Percentiles rank a stretch among this genome's conserved stretches.
phyloP scores from a whole-genome alignment of 345 rosid species.

The Pugionium cornutum region DNA sequence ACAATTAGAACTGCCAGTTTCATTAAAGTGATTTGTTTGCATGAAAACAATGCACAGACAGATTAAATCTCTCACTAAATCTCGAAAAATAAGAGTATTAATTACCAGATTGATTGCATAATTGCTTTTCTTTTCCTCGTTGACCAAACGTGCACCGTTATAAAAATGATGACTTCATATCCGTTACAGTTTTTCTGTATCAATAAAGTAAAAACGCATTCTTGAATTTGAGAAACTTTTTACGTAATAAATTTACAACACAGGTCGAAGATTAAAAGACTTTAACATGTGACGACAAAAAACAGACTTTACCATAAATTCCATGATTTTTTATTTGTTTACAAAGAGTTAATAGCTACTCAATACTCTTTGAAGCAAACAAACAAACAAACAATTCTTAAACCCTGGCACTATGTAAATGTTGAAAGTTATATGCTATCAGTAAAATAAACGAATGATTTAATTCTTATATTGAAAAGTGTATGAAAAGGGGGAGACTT shows the following conservation, averaged over 20 bases:
- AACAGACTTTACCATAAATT: background rate
- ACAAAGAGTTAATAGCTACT: no score
- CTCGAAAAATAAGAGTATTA: slow-evolving; percentile 23
- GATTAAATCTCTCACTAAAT: slow-evolving; percentile 28
- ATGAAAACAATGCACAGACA: slow-evolving; percentile 42
- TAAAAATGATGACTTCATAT: slow-evolving; percentile 28
- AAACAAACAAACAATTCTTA: background rate
- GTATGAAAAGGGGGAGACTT: slow-evolving; percentile 27
- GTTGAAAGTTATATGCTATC: slow-evolving; percentile 3
- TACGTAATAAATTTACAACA: background rate
- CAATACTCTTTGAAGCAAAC: background rate
- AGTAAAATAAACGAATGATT: background rate
- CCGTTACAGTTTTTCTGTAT: slow-evolving; percentile 7
- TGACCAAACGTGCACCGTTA: slow-evolving; percentile 33
- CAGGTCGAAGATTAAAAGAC: background rate
- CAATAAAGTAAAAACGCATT: background rate
- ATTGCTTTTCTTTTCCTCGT: slow-evolving; percentile 27
- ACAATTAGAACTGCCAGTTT: slow-evolving; percentile 37
- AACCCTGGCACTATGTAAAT: background rate
- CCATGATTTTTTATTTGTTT: background rate
- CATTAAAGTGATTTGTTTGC: slow-evolving; percentile 34
- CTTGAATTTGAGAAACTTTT: no score
- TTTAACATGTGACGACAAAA: no score
- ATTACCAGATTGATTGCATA: slow-evolving; percentile 24
- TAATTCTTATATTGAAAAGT: background rate